These are phyloP conservation scores for Solanum okadae DNA, from an alignment of 257 asterid species.

Conservation along the genomic window DNA sequence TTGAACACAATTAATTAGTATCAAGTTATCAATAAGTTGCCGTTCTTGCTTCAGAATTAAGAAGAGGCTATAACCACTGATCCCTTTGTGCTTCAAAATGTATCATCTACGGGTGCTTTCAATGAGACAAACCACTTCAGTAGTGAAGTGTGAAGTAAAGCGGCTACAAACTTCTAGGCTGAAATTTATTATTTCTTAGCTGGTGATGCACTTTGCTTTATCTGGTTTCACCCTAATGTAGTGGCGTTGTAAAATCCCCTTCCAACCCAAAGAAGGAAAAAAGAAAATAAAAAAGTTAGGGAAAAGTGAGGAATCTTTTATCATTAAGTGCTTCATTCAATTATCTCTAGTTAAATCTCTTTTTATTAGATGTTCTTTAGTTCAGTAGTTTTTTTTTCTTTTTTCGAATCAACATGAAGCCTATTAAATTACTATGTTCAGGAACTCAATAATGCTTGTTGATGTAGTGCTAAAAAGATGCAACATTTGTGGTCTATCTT, in stretches of 20 bases:
- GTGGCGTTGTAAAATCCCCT: not conserved
- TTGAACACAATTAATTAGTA: not conserved
- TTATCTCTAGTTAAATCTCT: not conserved
- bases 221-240: not conserved
- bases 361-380: not conserved
- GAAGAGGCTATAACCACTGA: not conserved
- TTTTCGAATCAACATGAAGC: not conserved
- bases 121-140: not conserved
- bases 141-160: not conserved
- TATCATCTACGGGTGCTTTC: not conserved
- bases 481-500: not conserved
- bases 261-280: not conserved
- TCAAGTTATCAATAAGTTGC: not conserved
- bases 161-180: not conserved
- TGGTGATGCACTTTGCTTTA: not conserved
- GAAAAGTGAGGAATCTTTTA: not conserved
- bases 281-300: not conserved
- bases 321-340: not conserved
- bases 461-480: not conserved
- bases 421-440: not conserved
- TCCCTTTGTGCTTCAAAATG: not conserved
- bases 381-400: not conserved
- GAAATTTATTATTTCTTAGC: not conserved
- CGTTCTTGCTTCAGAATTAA: not conserved
- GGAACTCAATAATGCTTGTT: not conserved